Percentiles rank a stretch among this genome's conserved stretches.
These are phyloP conservation scores for Lipomyces spencermartinsiae DNA, from an alignment of 805 yeast genomes.

Conservation along the genomic window DNA sequence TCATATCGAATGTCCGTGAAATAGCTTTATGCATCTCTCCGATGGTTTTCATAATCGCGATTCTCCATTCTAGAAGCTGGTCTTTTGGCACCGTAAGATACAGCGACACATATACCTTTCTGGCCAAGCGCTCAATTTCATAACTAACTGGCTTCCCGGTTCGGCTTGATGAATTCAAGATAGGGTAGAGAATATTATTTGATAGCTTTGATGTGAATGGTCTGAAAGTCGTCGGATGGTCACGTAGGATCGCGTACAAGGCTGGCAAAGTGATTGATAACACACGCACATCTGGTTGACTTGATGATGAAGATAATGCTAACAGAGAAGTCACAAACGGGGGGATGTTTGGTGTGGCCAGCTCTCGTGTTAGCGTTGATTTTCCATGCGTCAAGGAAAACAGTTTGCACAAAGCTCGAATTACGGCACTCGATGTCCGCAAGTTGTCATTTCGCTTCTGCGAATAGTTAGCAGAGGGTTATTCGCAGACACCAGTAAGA, in stretches of 20 bases:
- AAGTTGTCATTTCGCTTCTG: slow-evolving; percentile 16
- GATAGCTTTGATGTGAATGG: slow-evolving; percentile 23
- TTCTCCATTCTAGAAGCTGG: slow-evolving; percentile 28
- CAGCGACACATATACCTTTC: slow-evolving; percentile 21
- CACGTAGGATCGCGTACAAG: slow-evolving; percentile 13
- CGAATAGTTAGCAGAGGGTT: slow-evolving; percentile 6
- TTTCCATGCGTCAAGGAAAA: slow-evolving; percentile 24
- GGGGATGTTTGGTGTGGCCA: slow-evolving; percentile 34
- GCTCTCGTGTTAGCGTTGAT: slow-evolving; percentile 31
- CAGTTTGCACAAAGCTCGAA: slow-evolving; percentile 18
- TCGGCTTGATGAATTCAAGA: slow-evolving; percentile 16
- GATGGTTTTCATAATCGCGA: slow-evolving; percentile 17
- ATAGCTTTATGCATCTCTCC: slow-evolving; percentile 28
- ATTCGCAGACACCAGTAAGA: neutral
- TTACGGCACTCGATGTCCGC: neutral
- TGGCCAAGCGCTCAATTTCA: slow-evolving; percentile 19
- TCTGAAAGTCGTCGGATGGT: slow-evolving; percentile 27
- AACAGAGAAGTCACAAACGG: slow-evolving; percentile 20
- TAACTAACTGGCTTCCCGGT: slow-evolving; percentile 5
- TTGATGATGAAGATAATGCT: slow-evolving; percentile 5
- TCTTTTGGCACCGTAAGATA: slow-evolving; percentile 28
- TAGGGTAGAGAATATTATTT: slow-evolving; percentile 24
- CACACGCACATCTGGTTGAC: neutral
- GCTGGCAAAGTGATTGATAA: slow-evolving; percentile 27
- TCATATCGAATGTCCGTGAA: slow-evolving; percentile 8